These are phyloP conservation scores for Marsdenia floribunda DNA, from an alignment of 257 asterid species.

Conservation along the genomic window DNA sequence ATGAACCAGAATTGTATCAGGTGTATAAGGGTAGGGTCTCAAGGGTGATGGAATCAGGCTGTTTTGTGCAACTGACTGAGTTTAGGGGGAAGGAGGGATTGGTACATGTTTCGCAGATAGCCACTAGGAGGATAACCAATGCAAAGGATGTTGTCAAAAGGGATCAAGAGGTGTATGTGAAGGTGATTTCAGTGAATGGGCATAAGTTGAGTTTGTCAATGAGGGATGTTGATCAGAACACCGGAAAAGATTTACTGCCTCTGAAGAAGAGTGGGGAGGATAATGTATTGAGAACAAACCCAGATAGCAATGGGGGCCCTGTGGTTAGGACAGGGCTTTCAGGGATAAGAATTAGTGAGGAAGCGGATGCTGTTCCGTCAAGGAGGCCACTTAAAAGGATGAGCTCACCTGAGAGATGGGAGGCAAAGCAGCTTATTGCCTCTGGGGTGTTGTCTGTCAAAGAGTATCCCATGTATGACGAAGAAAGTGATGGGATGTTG, in stretches of 20 bases:
- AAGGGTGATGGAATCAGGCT: conserved; percentile 89
- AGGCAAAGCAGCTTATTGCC: conserved; percentile 86
- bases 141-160: conserved; percentile 92
- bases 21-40: conserved; percentile 88
- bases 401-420: conserved; percentile 99
- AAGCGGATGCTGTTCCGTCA: conserved; percentile 56
- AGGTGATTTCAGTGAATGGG: conserved; percentile 75
- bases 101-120: conserved; percentile 84
- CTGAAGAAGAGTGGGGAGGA: conserved; percentile 60
- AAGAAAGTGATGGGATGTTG: conserved; percentile 72
- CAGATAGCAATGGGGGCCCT: conserved; percentile 43
- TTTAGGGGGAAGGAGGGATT: conserved; percentile 83
- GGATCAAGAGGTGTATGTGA: conserved; percentile 86
- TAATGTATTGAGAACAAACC: conserved; percentile 46
- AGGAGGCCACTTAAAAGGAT: conserved; percentile 78
- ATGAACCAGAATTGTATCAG: conserved; percentile 57
- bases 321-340: conserved; percentile 73
- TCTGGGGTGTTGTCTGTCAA: conserved; percentile 72
- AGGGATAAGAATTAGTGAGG: conserved; percentile 64
- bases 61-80: conserved; percentile 78
- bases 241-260: conserved; percentile 77
- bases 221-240: conserved; percentile 95
- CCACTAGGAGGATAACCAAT: conserved; percentile 67
- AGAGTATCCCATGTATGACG: conserved; percentile 78
- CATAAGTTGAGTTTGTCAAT: conserved; percentile 77